Evolutionary conservation across 1,139 yeast genomes (phyloP).

Genomic region (Hansenula lynferdii): DNA sequence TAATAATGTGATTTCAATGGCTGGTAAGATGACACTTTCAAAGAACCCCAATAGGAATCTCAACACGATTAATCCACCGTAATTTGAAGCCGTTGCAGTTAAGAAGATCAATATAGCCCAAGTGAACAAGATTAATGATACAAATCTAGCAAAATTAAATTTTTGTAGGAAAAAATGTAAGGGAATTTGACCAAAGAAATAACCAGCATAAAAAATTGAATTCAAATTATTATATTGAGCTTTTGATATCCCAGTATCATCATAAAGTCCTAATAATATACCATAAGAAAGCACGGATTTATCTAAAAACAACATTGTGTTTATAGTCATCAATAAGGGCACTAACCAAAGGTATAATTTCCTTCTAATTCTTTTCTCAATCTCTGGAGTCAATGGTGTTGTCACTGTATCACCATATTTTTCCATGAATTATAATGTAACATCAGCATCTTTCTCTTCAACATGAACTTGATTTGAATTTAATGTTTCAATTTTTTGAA

Average conservation of each 20-base stretch:
- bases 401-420: slow-evolving; percentile 15
- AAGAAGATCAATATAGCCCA: not conserved
- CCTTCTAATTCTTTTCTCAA: slow-evolving; percentile 24
- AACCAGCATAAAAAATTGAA: slow-evolving; percentile 43
- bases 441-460: slow-evolving; percentile 28
- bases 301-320: slow-evolving; percentile 37
- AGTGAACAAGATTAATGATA: slow-evolving; percentile 29
- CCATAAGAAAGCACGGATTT: slow-evolving; percentile 41
- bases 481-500: not conserved
- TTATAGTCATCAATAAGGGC: slow-evolving; percentile 28
- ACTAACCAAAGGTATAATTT: slow-evolving; percentile 20
- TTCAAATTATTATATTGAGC: slow-evolving; percentile 32
- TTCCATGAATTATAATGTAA: slow-evolving; percentile 28
- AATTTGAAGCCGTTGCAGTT: slow-evolving; percentile 12
- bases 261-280: slow-evolving; percentile 38
- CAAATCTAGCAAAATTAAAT: slow-evolving; percentile 27
- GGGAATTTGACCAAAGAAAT: slow-evolving; percentile 31
- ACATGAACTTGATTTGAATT: not conserved
- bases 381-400: slow-evolving; percentile 25
- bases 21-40: slow-evolving; percentile 44
- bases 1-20: slow-evolving; percentile 45
- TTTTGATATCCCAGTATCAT: slow-evolving; percentile 35
- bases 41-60: slow-evolving; percentile 41
- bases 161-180: slow-evolving; percentile 32
- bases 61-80: slow-evolving; percentile 35